A percentile compares a stretch with the other conserved stretches of the same genome.
Evolutionary conservation across 768 basidiomycete genomes (phyloP).

Genomic region (Phanerodontia chrysosporium): DNA sequence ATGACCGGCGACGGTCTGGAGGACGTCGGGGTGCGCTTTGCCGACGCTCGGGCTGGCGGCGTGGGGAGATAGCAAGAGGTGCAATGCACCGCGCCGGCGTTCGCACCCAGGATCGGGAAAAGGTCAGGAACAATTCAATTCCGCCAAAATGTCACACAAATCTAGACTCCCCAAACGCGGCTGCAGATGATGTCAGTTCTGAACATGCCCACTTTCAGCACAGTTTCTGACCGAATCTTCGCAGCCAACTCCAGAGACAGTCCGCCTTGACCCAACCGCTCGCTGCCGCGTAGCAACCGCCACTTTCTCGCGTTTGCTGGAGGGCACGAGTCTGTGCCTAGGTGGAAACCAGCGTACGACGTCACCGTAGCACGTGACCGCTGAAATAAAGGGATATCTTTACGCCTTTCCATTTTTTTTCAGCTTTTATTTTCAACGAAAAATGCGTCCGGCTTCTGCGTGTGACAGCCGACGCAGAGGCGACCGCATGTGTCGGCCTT

Average conservation of each 20-base stretch:
- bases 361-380: neutral
- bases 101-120: neutral
- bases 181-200: neutral
- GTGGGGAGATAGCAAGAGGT: neutral
- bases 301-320: neutral
- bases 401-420: too few species aligned
- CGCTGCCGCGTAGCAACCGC: neutral
- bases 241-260: neutral
- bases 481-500: too few species aligned
- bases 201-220: neutral
- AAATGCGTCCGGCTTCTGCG: too few species aligned
- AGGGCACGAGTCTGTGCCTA: too few species aligned
- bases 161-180: neutral
- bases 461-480: too few species aligned
- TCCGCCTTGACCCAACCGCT: neutral
- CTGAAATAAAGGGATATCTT: neutral
- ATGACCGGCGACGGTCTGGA: conserved; percentile 4
- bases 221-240: neutral
- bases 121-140: neutral
- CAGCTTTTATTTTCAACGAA: too few species aligned
- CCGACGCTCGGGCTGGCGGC: neutral
- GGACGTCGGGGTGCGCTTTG: neutral
- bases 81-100: too few species aligned
- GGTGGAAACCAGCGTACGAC: neutral
- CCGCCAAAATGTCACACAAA: neutral